Base-by-base conservation (phyloP, 2,329 filamentous ascomycete species). In the Truncatella angustata region DNA sequence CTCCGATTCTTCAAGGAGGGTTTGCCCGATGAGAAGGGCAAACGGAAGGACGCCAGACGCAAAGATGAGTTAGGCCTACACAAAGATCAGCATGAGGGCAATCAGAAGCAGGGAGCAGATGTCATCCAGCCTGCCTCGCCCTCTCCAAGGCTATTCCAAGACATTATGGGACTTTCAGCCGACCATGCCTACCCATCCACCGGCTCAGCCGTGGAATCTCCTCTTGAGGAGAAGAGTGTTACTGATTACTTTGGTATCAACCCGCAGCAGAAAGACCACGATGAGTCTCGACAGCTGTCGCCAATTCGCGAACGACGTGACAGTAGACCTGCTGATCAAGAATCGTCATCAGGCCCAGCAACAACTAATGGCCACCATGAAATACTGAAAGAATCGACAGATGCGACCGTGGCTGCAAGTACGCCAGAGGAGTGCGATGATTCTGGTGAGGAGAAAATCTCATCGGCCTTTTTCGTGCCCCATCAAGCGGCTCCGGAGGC, bases 381-480 rank as follows among this genome's bases (percentile, higher is more conserved):
- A 36, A 35, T 55, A 49, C 68, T 67, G 53, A 69, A 70, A 47
- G 61, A 67, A 49, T 74, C 73, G 51, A 68, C 65, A 59, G 70
- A 68, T 55, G 71, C 66, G 53, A 68, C 67, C 46, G 73, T 72
- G 34, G 60, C 58, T 55, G 65, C 70, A 45, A 70, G 73, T 47
- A 67, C 65, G 43, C 66, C 67, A 45, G 74, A 78, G 55, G 77
- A 81, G 42, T 75, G 72, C 16, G 80, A 84, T 36, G 80, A 83
- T 52, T 91, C 88, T 12, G 87, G 89, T 53, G 85, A 89, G 66
- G 90, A 94, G 67, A 90, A 93, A 68, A 91, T 94, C 56, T 91
- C 88, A n/a, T 93, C 88, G 28, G 90, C 90, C 21, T 78, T 91
- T 36, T 94, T 94, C 66, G 78, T 91, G 44, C 90, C 90, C 37